These are phyloP conservation scores for Alnus glutinosa DNA, from an alignment of 306 rosid genomes.

Conservation along the genomic window DNA sequence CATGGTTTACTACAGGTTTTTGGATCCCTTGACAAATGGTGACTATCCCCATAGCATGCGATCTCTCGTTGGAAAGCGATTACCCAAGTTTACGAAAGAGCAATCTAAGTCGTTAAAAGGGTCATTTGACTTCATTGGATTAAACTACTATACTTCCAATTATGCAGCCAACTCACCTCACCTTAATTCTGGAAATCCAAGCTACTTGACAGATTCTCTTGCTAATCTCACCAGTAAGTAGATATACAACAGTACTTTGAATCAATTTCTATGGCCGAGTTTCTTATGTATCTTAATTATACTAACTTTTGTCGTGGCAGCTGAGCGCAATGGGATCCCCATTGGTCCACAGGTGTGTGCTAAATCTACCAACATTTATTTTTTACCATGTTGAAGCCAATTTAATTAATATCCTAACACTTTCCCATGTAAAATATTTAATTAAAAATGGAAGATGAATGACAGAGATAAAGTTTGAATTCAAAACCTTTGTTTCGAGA, in stretches of 20 bases:
- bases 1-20: slow-evolving; percentile 41
- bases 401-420: no score
- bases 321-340: slow-evolving; percentile 36
- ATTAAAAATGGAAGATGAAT: no score
- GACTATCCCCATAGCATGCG: slow-evolving; percentile 57
- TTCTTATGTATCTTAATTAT: no score
- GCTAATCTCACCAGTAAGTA: no score
- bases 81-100: slow-evolving; percentile 49
- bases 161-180: slow-evolving; percentile 44
- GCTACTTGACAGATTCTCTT: slow-evolving; percentile 36
- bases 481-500: no score
- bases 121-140: slow-evolving; percentile 60
- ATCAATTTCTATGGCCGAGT: no score
- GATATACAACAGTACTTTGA: no score
- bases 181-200: slow-evolving; percentile 6
- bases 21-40: slow-evolving; percentile 60
- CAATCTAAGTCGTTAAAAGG: slow-evolving; percentile 44
- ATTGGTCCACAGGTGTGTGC: slow-evolving; percentile 52
- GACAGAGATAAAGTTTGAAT: no score
- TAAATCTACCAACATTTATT: no score
- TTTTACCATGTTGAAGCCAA: no score
- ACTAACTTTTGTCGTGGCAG: no score
- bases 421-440: no score
- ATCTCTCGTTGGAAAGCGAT: slow-evolving; percentile 35
- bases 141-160: slow-evolving; percentile 56